Percentiles rank a stretch among this genome's conserved stretches.
Evolutionary conservation across 768 basidiomycete species (phyloP).

Genomic region (Sarcomyxa edulis): DNA sequence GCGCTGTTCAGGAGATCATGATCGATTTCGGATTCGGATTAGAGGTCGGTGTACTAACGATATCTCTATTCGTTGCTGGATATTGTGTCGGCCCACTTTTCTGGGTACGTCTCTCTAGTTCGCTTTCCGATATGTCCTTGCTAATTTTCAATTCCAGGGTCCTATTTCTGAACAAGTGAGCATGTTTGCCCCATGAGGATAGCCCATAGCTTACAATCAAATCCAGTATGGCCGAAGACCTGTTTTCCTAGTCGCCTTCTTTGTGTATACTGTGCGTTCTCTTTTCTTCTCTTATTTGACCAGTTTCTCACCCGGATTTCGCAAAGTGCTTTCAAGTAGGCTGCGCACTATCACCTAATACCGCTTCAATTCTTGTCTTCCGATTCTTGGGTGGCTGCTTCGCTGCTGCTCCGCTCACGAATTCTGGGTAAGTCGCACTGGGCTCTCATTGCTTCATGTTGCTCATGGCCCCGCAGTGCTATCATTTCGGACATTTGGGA

Average conservation of each 20-base stretch:
- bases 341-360: slow-evolving; percentile 56
- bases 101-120: too few species aligned
- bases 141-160: too few species aligned
- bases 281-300: background rate
- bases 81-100: slow-evolving; percentile 59
- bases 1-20: slow-evolving; percentile 38
- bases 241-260: slow-evolving; percentile 50
- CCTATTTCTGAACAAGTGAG: slow-evolving; percentile 2
- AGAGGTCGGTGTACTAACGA: slow-evolving; percentile 48
- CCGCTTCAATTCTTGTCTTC: slow-evolving; percentile 57
- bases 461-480: slow-evolving; percentile 24
- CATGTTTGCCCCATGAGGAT: slow-evolving; percentile 21
- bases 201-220: slow-evolving; percentile 38
- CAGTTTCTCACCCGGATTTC: slow-evolving; percentile 2
- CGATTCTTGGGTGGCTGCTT: slow-evolving; percentile 70
- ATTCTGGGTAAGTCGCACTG: slow-evolving; percentile 56
- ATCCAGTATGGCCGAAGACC: slow-evolving; percentile 57
- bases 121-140: too few species aligned
- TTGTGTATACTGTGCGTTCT: slow-evolving; percentile 44
- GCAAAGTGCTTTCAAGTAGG: slow-evolving; percentile 56
- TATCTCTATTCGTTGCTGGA: slow-evolving; percentile 65
- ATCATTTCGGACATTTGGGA: slow-evolving; percentile 62
- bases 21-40: slow-evolving; percentile 41
- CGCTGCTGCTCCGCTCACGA: slow-evolving; percentile 64
- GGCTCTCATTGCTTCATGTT: slow-evolving; percentile 4